Evolutionary conservation across 345 rosid genomes (phyloP), one percentile per base, ranked within the genome.

Genomic region (Salix koriyanagi): DNA sequence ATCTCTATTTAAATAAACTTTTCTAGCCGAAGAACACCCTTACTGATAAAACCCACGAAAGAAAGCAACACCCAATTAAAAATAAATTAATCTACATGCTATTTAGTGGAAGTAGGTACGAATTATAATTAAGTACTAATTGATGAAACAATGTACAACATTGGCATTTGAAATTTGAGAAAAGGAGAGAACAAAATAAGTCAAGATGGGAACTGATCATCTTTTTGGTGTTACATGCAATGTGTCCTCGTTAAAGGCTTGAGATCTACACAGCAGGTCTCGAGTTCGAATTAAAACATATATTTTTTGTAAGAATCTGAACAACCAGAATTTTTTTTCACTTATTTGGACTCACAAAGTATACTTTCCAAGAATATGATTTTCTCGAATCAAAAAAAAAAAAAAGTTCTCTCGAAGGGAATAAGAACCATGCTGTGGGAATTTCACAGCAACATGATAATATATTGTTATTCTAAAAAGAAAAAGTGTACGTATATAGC

Each of bases 131-230:
- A 44, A 30, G 14, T 69, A 19, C 30, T 69, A 65, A 25, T 61
- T 23, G 30, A 65, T 41, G 44, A 41, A 10, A 18, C 28, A 48
- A 70, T 23, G 79, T 6, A 34, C 42, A 12, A 56, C 37, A 39
- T n/a, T 32, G 62, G 80, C 23, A 77, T 71, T 70, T 34, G 11
- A 65, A 64, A 71, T 37, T 71, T 71, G 41, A 23, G 67, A 7
- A 71, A 71, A 71, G 56, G 54, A 64, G 44, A 37, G 70, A 54
- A 71, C 54, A 32, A 14, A n/a, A 56, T 23, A 64, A 48, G 70
- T 46, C 61, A 36, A 58, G 54, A 30, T 54, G 44, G 67, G 67
- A 39, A 69, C 18, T 26, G 13, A 46, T 50, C 67, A 46, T 37
- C 67, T 71, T 71, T 65, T 71, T 48, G 61, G 67, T 34, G 26